Conservation (phyloP, 1,284 basidiomycete species). For the Puccinia sorghi region DNA sequence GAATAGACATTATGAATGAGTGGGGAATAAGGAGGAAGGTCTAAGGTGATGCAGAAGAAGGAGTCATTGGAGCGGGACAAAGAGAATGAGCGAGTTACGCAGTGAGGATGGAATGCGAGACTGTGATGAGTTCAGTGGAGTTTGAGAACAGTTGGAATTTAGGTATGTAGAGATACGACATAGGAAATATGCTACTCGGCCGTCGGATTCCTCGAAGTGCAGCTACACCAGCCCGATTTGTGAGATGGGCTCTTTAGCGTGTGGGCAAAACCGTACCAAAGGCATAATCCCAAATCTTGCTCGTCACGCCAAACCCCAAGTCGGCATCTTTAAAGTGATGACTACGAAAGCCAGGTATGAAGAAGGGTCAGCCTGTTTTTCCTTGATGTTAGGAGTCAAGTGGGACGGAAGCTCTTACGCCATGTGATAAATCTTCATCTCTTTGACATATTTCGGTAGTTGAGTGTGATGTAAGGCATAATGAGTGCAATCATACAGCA, state of each 20-base stretch:
- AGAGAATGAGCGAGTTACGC: no score
- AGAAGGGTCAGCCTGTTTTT: background rate
- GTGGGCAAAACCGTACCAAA: constrained; percentile 69
- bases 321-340: constrained; percentile 69
- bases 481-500: constrained; percentile 58
- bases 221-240: no score
- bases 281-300: constrained; percentile 91
- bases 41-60: no score
- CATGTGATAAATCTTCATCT: constrained; percentile 96
- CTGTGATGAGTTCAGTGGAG: no score
- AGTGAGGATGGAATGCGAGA: no score
- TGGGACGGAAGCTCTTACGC: constrained; percentile 60
- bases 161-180: no score
- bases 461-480: constrained; percentile 58
- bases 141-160: no score
- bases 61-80: no score
- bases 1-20: no score
- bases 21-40: no score
- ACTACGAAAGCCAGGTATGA: background rate
- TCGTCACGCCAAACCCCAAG: constrained; percentile 94
- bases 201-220: no score
- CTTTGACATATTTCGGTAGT: constrained; percentile 79
- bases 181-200: no score
- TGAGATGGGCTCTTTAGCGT: background rate
- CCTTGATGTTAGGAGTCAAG: background rate